Conservation (phyloP, 2,329 filamentous ascomycete species). For the Cercospora canescens region DNA sequence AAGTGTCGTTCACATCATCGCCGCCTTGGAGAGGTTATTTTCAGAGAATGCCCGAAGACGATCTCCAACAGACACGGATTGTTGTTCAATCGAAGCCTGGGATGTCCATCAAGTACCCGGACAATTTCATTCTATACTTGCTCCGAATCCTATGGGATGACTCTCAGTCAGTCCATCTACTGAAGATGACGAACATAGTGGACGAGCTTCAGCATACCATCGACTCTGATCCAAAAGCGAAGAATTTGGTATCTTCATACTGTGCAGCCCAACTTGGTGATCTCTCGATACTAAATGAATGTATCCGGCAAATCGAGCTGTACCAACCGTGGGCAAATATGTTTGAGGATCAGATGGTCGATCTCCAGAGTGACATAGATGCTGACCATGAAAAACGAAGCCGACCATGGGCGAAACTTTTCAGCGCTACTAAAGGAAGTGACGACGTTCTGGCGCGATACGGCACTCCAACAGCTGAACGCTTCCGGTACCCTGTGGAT, state of each 20-base stretch:
- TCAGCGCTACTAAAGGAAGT: background rate
- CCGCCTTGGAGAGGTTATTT: background rate
- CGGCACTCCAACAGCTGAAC: background rate
- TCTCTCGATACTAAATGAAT: conserved; percentile 49
- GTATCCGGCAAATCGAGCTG: conserved; percentile 46
- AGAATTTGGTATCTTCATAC: conserved; percentile 9
- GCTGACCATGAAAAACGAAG: background rate
- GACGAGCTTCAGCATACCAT: conserved; percentile 54
- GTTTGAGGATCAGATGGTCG: conserved; percentile 38
- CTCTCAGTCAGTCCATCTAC: conserved; percentile 16
- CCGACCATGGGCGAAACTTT: background rate
- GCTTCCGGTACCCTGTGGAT: conserved; percentile 10
- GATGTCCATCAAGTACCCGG: background rate
- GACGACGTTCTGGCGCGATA: conserved; percentile 5
- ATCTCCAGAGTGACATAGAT: conserved; percentile 31
- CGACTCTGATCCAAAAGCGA: conserved; percentile 15
- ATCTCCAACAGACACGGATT: background rate
- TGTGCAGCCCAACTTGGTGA: conserved; percentile 41
- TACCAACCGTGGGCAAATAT: conserved; percentile 52
- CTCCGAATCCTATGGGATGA: conserved; percentile 33
- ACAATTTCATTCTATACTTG: background rate
- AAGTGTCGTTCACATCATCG: background rate
- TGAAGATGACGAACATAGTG: conserved; percentile 39
- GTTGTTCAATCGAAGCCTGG: background rate
- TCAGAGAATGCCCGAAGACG: background rate